Conservation (phyloP, 345 rosid genomes). For the Limnanthes douglasii region DNA sequence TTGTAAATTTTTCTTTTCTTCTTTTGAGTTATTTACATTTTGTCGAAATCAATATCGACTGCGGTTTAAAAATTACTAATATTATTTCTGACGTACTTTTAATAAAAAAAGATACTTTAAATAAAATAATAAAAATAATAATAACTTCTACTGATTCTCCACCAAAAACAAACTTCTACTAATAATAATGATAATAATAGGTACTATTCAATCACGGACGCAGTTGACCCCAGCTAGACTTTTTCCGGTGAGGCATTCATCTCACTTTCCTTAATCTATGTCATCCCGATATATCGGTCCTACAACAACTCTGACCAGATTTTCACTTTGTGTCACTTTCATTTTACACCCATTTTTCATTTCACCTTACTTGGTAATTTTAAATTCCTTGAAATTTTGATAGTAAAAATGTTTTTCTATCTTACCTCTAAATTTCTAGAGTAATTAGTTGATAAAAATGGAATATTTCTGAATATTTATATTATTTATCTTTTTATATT, state of each 20-base stretch:
- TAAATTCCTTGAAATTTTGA: neutral
- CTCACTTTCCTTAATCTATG: constrained; percentile 13
- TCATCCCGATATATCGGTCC: neutral
- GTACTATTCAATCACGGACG: constrained; percentile 13
- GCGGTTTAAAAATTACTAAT: too few species aligned
- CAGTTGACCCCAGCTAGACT: constrained; percentile 17
- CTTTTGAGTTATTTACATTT: too few species aligned
- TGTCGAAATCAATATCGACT: too few species aligned
- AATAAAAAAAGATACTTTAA: too few species aligned
- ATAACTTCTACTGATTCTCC: too few species aligned
- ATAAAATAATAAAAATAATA: too few species aligned
- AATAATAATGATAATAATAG: constrained; percentile 5
- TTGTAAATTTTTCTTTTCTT: too few species aligned
- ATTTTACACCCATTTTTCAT: neutral
- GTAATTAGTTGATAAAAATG: neutral
- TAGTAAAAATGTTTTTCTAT: neutral
- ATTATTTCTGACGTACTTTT: too few species aligned
- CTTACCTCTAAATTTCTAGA: neutral
- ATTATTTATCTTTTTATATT: neutral
- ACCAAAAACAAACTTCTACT: too few species aligned
- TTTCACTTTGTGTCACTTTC: neutral
- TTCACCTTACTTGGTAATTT: neutral
- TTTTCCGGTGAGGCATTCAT: constrained; percentile 12
- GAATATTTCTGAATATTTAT: constrained; percentile 3
- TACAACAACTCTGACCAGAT: neutral